These are phyloP conservation scores for Fusarium humuli DNA, from an alignment of 2,329 filamentous ascomycete species.

Conservation along the genomic window DNA sequence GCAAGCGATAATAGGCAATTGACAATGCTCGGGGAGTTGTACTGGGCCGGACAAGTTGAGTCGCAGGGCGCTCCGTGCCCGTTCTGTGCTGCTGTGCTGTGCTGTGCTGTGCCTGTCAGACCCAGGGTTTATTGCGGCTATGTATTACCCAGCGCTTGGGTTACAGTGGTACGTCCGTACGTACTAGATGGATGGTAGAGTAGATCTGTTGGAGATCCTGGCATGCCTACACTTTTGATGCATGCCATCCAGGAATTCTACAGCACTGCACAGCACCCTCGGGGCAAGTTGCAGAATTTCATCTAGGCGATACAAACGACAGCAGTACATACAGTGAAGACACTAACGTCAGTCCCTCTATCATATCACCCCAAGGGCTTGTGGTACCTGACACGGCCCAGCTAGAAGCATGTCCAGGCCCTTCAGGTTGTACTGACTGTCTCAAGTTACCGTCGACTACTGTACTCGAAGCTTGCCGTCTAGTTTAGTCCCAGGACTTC, in stretches of 20 bases:
- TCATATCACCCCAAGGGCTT: not conserved
- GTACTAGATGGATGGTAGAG: constrained; percentile 10
- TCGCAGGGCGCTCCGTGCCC: constrained; percentile 7
- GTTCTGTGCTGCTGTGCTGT: not conserved
- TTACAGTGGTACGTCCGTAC: not conserved
- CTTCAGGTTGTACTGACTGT: not conserved
- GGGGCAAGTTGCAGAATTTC: constrained; percentile 19
- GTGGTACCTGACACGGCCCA: constrained; percentile 24
- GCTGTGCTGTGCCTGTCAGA: constrained; percentile 20
- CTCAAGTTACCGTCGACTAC: not conserved
- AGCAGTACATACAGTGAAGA: not conserved
- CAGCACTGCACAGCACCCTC: constrained; percentile 13
- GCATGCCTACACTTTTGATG: constrained; percentile 38
- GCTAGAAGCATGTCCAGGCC: constrained; percentile 1
- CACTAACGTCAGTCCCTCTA: not conserved
- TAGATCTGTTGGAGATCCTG: constrained; percentile 45
- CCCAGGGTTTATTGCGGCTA: not conserved
- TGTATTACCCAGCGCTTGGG: constrained; percentile 29
- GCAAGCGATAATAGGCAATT: not conserved
- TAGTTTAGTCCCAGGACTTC: constrained; percentile 9
- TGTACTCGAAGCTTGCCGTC: constrained; percentile 18
- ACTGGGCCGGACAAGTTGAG: constrained; percentile 2
- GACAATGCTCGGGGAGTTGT: not conserved
- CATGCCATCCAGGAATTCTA: constrained; percentile 39
- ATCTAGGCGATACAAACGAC: constrained; percentile 14